Evolutionary conservation across 2,329 filamentous ascomycete species (phyloP).

Genomic region (Cercospora sp.): DNA sequence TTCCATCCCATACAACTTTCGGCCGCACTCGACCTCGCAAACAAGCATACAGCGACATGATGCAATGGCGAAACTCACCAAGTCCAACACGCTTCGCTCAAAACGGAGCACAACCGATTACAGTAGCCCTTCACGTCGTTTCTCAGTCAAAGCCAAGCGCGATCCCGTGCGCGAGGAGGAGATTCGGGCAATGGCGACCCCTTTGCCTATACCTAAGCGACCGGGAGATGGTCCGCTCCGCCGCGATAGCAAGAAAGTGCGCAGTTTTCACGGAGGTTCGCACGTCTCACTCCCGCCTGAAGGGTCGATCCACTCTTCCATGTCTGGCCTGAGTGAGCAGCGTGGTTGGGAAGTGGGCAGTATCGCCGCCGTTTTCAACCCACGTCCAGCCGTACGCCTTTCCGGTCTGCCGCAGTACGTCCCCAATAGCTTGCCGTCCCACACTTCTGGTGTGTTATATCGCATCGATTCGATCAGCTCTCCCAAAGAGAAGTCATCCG

Average conservation of each 20-base stretch:
- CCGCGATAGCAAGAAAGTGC: slow-evolving; percentile 66
- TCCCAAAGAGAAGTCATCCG: slow-evolving; percentile 15
- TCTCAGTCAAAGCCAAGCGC: slow-evolving; percentile 68
- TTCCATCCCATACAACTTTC: slow-evolving; percentile 49
- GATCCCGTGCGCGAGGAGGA: slow-evolving; percentile 81
- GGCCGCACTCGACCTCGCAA: slow-evolving; percentile 33
- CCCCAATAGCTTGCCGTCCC: slow-evolving; percentile 36
- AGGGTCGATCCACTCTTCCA: slow-evolving; percentile 72
- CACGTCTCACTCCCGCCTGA: slow-evolving; percentile 73
- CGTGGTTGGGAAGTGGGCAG: slow-evolving; percentile 77
- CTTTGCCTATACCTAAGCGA: slow-evolving; percentile 62
- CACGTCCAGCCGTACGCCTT: slow-evolving; percentile 79
- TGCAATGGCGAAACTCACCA: slow-evolving; percentile 17
- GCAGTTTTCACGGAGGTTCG: slow-evolving; percentile 61
- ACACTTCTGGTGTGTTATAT: slow-evolving; percentile 25
- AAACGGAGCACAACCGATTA: slow-evolving; percentile 48
- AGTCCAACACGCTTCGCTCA: slow-evolving; percentile 38
- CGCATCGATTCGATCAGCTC: slow-evolving; percentile 24
- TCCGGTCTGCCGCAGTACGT: slow-evolving; percentile 63
- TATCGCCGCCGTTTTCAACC: slow-evolving; percentile 70
- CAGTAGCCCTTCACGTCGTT: slow-evolving; percentile 60
- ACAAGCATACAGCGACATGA: slow-evolving; percentile 33
- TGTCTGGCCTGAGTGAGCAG: slow-evolving; percentile 73
- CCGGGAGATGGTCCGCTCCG: slow-evolving; percentile 49
- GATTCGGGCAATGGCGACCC: slow-evolving; percentile 78